These are phyloP conservation scores for Cymbopogon flexuosus DNA, from an alignment of 202 grass and related monocot species.

Conservation along the genomic window DNA sequence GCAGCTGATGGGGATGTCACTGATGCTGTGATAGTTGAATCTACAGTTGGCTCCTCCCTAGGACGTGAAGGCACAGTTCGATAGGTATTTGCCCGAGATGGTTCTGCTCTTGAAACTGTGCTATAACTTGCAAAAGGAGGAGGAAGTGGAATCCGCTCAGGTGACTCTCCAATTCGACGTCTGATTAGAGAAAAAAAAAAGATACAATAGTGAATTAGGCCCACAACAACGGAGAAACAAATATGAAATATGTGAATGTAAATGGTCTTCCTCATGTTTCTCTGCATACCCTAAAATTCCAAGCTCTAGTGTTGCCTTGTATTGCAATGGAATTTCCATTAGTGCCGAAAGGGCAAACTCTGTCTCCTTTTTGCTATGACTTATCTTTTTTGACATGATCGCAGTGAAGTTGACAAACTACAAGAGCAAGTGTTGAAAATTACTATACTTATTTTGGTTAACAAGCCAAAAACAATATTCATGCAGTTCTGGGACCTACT, in stretches of 20 bases:
- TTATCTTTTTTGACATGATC: constrained; percentile 81
- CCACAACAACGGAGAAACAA: constrained; percentile 15
- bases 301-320: constrained; percentile 87
- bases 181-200: constrained; percentile 42
- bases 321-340: constrained; percentile 95
- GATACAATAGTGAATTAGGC: constrained; percentile 3
- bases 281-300: constrained; percentile 74
- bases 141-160: constrained; percentile 67
- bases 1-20: constrained; percentile 38
- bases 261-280: constrained; percentile 19
- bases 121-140: constrained; percentile 60
- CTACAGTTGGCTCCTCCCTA: constrained; percentile 40
- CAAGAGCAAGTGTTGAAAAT: background rate
- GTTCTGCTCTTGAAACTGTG: constrained; percentile 40
- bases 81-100: constrained; percentile 39
- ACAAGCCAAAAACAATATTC: background rate
- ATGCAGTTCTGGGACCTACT: constrained; percentile 28
- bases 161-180: constrained; percentile 40
- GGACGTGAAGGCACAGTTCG: constrained; percentile 40
- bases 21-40: constrained; percentile 38
- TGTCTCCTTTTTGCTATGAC: constrained; percentile 63
- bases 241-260: constrained; percentile 9
- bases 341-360: constrained; percentile 89
- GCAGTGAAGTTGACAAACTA: constrained; percentile 95
- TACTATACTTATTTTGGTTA: background rate